A percentile compares a stretch with the other conserved stretches of the same genome.
Conservation (phyloP, 768 basidiomycete genomes). For the Naganishia kalamii region DNA sequence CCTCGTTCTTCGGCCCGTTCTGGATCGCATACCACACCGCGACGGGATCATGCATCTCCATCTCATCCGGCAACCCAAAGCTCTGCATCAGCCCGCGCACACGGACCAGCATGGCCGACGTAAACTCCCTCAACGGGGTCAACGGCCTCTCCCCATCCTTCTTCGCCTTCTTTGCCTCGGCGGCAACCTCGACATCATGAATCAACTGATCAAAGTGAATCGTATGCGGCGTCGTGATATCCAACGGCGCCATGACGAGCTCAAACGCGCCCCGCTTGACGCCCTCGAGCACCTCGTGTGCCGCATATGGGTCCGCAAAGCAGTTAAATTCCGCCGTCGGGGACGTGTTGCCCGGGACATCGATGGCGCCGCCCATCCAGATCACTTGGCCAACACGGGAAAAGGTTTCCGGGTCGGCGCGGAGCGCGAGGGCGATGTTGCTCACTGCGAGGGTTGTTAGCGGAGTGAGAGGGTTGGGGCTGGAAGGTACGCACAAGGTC, state of each 20-base stretch:
- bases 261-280: constrained; percentile 49
- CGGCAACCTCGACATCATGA: constrained; percentile 47
- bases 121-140: constrained; percentile 56
- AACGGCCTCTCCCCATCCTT: not conserved
- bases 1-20: constrained; percentile 32
- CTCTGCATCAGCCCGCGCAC: constrained; percentile 68
- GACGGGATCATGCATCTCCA: constrained; percentile 86
- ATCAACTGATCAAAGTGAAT: constrained; percentile 61
- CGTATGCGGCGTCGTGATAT: constrained; percentile 73
- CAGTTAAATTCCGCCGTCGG: constrained; percentile 75
- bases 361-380: constrained; percentile 89
- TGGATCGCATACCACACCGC: constrained; percentile 78
- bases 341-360: constrained; percentile 80
- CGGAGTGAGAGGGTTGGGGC: constrained; percentile 11
- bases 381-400: constrained; percentile 59
- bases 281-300: constrained; percentile 57
- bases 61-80: constrained; percentile 67
- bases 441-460: constrained; percentile 63
- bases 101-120: constrained; percentile 68
- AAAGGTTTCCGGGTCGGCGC: constrained; percentile 55
- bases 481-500: constrained; percentile 40
- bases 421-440: constrained; percentile 65
- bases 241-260: constrained; percentile 60
- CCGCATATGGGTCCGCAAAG: constrained; percentile 81
- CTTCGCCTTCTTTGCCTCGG: not conserved